Evolutionary conservation across 148 eudicot genomes (phyloP).

Genomic region (Talinum fruticosum): DNA sequence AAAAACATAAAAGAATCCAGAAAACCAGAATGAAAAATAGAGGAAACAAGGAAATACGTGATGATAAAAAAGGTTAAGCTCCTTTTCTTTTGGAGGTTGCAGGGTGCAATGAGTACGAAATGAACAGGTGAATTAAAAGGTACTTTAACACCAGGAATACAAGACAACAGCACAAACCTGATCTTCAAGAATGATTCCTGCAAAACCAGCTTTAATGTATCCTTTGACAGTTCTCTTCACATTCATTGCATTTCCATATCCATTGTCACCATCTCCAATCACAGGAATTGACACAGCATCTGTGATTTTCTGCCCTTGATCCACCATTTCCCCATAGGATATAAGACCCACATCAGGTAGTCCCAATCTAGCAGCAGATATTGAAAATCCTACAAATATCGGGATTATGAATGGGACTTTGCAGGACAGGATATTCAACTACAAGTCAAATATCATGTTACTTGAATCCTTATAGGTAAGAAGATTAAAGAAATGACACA

Average conservation of each 20-base stretch:
- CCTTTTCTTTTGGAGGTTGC: too few relatives aligned
- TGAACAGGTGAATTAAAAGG: neutral
- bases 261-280: constrained; percentile 94
- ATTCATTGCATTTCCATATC: constrained; percentile 94
- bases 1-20: too few relatives aligned
- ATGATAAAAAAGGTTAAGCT: too few relatives aligned
- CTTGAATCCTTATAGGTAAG: neutral
- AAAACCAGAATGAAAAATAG: too few relatives aligned
- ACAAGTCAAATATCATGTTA: neutral
- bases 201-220: constrained; percentile 85
- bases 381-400: constrained; percentile 63
- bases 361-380: constrained; percentile 90
- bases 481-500: constrained; percentile 6
- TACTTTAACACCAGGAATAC: neutral
- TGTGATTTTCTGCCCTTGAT: constrained; percentile 79
- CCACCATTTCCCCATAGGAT: constrained; percentile 95
- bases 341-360: constrained; percentile 85
- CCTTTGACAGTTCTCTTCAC: constrained; percentile 96
- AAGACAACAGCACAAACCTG: constrained; percentile 46
- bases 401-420: constrained; percentile 6
- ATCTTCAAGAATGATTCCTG: constrained; percentile 96
- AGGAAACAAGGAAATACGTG: too few relatives aligned
- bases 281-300: constrained; percentile 88
- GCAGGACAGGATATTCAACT: constrained; percentile 5
- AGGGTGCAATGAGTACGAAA: neutral